phyloP scores from a whole-genome alignment of 176 grass and related monocot species.

The Musa acuminata region DNA sequence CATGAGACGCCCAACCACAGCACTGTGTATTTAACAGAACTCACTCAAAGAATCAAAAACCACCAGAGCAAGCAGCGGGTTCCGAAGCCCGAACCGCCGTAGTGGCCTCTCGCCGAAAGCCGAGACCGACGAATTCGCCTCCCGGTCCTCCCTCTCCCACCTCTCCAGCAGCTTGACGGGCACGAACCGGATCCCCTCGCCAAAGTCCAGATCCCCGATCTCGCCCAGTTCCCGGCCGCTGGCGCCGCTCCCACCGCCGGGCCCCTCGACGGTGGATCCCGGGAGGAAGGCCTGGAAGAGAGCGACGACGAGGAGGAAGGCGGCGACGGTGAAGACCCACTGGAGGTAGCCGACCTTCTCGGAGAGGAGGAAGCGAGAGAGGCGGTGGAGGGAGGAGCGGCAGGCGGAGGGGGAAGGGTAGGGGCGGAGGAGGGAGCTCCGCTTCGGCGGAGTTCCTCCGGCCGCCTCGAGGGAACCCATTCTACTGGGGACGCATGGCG shows the following conservation, averaged over 20 bases:
- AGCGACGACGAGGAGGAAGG: constrained; percentile 86
- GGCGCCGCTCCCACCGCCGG: background rate
- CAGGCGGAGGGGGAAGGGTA: background rate
- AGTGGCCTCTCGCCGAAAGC: constrained; percentile 33
- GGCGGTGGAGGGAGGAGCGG: constrained; percentile 18
- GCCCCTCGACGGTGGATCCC: constrained; percentile 28
- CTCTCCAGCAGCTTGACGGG: constrained; percentile 75
- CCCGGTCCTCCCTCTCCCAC: constrained; percentile 63
- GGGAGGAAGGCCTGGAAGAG: constrained; percentile 60
- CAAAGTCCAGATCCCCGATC: constrained; percentile 31
- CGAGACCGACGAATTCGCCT: constrained; percentile 33
- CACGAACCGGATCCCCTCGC: constrained; percentile 50
- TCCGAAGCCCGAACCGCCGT: constrained; percentile 42
- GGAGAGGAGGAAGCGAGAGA: constrained; percentile 69
- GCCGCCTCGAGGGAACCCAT: constrained; percentile 10
- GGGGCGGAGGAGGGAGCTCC: background rate
- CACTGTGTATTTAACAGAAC: background rate
- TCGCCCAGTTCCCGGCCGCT: background rate
- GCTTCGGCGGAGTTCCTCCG: constrained; percentile 2
- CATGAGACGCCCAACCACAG: background rate
- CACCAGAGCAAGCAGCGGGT: constrained; percentile 87
- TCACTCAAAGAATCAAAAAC: constrained; percentile 5
- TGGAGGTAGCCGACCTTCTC: constrained; percentile 82
- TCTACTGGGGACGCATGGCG: background rate
- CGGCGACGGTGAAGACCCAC: constrained; percentile 54